Evolutionary conservation across 208 protist species (phyloP), one percentile per base, ranked within the genome.

Genomic region (Leptomonas pyrrhocoris): DNA sequence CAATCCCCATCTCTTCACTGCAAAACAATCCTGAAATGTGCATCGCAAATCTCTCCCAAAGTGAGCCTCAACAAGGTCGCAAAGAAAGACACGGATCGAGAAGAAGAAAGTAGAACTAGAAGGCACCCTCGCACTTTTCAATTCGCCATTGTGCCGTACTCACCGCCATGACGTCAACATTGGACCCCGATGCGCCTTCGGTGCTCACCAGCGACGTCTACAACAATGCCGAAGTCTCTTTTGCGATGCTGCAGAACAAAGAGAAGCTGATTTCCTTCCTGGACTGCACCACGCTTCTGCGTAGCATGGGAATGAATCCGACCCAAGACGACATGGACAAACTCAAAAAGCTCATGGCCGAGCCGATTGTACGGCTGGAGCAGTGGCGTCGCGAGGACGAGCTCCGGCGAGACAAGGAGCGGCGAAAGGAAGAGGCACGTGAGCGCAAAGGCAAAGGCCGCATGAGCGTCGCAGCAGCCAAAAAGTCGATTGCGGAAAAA

Each of bases 261-360:
- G 89, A 96, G 23, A 94, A 94, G 76, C 80, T 94, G 12, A 74
- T 96, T 11, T 96, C 92, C 19, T 94, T 94, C 53, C 79, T 96
- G 23, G 92, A 96, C 70, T 96, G 92, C 79, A 86, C 84, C 57
- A 96, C 89, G 21, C 69, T 96, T n/a, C 80, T 96, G 58, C 84
- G 92, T 6, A 89, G 85, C 6, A 94, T 96, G 89, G 92, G 92
- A 3, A 96, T 96, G 92, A 96, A 96, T 63, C 92, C 92, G 0
- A 93, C 88, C 0, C 83, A 74, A 42, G 78, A 79, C 18, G 92
- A 96, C 65, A 93, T 96, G 84, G 92, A 96, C 59, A 70, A 74
- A 28, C 69, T 96, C 27, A 88, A 88, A 61, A 77, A 65, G 45
- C 71, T 83, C 15, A 96, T 94, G 86, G 79, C 85, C 21, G 81